Percentiles rank a stretch among this genome's conserved stretches.
Conservation (phyloP, 2,329 filamentous ascomycete species). For the Botrytis sinoallii region DNA sequence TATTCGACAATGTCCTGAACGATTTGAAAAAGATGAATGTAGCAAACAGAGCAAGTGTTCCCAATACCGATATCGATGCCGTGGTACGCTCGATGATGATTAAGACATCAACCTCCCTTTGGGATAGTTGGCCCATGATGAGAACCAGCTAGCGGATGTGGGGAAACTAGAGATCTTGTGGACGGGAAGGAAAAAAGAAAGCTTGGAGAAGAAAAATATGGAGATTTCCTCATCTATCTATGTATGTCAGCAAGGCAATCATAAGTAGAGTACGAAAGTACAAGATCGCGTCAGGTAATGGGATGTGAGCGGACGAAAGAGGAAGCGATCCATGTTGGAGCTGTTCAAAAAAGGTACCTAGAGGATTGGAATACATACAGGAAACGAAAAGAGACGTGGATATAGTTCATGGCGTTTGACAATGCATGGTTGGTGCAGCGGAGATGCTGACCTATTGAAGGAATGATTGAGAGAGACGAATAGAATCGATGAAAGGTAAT, state of each 20-base stretch:
- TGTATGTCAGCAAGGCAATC: neutral
- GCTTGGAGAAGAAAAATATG: neutral
- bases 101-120: constrained; percentile 50
- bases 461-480: neutral
- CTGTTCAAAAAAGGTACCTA: neutral
- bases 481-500: neutral
- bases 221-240: constrained; percentile 14
- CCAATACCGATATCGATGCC: constrained; percentile 67
- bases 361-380: neutral
- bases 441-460: neutral
- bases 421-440: neutral
- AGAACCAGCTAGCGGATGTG: constrained; percentile 1
- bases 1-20: constrained; percentile 80
- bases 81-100: constrained; percentile 63
- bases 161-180: constrained; percentile 3
- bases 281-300: neutral
- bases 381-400: neutral
- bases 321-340: neutral
- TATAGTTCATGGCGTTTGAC: neutral
- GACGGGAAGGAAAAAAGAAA: neutral
- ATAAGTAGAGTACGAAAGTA: neutral
- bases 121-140: constrained; percentile 22
- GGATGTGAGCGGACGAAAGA: neutral
- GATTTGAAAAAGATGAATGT: constrained; percentile 66
- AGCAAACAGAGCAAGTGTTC: constrained; percentile 66